Base-by-base conservation (phyloP, 345 rosid genomes). In the Lepidium africanum region DNA sequence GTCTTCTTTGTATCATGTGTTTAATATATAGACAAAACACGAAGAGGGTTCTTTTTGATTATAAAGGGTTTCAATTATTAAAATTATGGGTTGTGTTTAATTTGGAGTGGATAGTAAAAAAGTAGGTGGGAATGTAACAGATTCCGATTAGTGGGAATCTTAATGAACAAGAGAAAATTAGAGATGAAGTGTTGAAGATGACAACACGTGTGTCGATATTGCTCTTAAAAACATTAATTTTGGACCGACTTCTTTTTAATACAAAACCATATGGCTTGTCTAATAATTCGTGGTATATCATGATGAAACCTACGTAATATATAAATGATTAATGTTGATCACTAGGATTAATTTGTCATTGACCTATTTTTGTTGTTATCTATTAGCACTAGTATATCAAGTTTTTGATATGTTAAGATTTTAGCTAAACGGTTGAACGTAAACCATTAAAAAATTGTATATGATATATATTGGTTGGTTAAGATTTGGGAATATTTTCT, bases 71-170 rank as follows among this genome's bases (percentile, higher is more conserved):
- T 11, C 12, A 41, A 50, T 21, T 57, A 48, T 46, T 72, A 65
- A 7, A 58, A 73, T 42, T 43, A 65, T 58, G 61, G 41, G 61
- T 57, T 73, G 77, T 73, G 77, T 65, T 74, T 60, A 46, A 74
- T 53, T 45, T 74, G 73, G 78, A 74, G 77, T 74, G 73, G 78
- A 67, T 74, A 30, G 77, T 60, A 50, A 50, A 25, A 67, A 52
- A 52, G 73, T 66, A 25, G 77, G 72, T 65, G 77, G 69, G 69
- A 74, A 61, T 74, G 46, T 74, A 67, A 67, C 78, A 67, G 73
- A 74, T 74, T 57, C 54, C 53, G 61, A 73, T 73, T 60, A 65
- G 43, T 62, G 9, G 3, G 6, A 32, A 43, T 33, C 75, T 48
- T 72, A 65, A 65, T 39, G 65, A 65, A 15, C 52, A 37, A 41